These are phyloP conservation scores for Podaxis rugospora DNA, from an alignment of 768 basidiomycete genomes.

Conservation along the genomic window DNA sequence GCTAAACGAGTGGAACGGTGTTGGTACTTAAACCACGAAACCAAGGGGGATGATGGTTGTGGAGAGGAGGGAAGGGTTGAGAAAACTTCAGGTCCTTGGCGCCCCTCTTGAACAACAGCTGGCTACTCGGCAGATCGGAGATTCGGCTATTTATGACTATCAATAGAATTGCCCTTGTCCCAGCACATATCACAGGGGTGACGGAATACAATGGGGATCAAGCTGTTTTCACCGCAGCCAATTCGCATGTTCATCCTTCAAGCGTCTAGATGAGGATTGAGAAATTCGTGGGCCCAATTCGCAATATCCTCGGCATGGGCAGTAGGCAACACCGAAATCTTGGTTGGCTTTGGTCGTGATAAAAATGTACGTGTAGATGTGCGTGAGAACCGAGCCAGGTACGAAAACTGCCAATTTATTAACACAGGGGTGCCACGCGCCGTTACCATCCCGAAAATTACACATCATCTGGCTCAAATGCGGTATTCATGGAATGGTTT, in stretches of 20 bases:
- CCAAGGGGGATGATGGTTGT: constrained; percentile 7
- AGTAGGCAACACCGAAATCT: background rate
- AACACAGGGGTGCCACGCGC: background rate
- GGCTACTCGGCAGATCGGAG: constrained; percentile 7
- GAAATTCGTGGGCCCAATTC: background rate
- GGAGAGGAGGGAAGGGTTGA: background rate
- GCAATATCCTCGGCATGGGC: too few species aligned
- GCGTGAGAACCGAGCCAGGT: background rate
- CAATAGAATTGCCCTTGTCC: constrained; percentile 3
- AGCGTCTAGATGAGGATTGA: background rate
- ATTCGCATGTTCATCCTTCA: background rate
- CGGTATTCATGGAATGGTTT: background rate
- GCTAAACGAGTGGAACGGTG: constrained; percentile 5
- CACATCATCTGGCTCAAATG: background rate
- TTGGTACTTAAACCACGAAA: constrained; percentile 10
- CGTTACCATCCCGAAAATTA: too few species aligned
- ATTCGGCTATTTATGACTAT: constrained; percentile 5
- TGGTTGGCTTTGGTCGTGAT: background rate
- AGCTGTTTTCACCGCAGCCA: background rate
- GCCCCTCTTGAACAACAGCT: background rate
- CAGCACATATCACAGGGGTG: background rate
- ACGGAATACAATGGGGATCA: background rate
- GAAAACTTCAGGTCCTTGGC: constrained; percentile 5
- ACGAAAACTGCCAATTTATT: background rate
- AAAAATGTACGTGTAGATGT: background rate